Conservation (phyloP, 371 early-diverging fungal genomes). For the Mucor piriformis region DNA sequence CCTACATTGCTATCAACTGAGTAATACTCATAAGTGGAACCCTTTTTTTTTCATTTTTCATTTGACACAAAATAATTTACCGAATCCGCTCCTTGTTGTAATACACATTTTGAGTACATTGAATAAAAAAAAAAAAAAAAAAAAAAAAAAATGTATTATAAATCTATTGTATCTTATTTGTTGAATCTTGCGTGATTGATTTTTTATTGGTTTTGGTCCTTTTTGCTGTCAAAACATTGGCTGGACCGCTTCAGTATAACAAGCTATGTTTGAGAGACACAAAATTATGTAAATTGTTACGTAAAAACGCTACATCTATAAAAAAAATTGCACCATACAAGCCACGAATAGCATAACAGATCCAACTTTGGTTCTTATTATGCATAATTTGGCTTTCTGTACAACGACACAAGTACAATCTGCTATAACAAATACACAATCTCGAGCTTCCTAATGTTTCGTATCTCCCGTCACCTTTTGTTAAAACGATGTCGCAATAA, state of each 20-base stretch:
- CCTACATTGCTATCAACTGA: slow-evolving; percentile 24
- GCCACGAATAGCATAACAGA: no score
- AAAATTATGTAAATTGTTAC: no score
- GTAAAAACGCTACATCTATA: no score
- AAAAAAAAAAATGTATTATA: background rate
- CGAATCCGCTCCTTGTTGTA: background rate
- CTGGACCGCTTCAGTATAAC: background rate
- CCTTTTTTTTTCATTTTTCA: background rate
- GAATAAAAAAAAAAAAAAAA: background rate
- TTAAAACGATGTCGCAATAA: no score
- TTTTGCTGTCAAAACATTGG: background rate
- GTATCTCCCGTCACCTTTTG: no score
- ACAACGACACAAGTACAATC: no score
- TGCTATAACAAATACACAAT: no score
- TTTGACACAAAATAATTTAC: background rate
- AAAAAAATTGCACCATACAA: no score
- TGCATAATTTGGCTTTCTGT: no score
- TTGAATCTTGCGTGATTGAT: background rate
- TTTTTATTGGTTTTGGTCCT: background rate
- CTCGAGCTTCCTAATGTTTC: no score
- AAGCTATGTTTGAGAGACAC: no score
- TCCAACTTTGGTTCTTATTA: no score
- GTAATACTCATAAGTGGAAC: background rate
- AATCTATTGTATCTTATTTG: slow-evolving; percentile 2
- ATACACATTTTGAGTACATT: background rate